These are phyloP conservation scores for Cercis canadensis DNA, from an alignment of 306 rosid species.

Conservation along the genomic window DNA sequence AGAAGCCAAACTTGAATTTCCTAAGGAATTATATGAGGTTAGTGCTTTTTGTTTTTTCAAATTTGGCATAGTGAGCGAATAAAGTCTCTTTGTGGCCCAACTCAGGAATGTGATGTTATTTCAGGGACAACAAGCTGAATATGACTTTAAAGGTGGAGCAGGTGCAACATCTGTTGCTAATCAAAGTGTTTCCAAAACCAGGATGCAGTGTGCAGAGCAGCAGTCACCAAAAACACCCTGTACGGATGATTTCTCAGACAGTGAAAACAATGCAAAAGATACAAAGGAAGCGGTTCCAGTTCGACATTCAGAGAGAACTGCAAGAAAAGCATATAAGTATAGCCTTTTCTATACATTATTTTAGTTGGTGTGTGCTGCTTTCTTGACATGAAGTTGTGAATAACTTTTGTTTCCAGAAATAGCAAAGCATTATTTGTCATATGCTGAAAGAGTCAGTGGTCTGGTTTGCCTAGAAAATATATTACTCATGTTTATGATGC, in stretches of 20 bases:
- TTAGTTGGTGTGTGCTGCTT: slow-evolving; percentile 30
- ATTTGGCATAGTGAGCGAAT: slow-evolving; percentile 26
- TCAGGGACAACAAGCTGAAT: slow-evolving; percentile 68
- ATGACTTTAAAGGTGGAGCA: slow-evolving; percentile 82
- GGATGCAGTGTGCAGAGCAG: slow-evolving; percentile 41
- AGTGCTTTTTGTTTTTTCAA: slow-evolving; percentile 35
- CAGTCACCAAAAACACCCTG: slow-evolving; percentile 50
- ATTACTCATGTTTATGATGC: slow-evolving; percentile 2
- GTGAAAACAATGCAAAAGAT: slow-evolving; percentile 52
- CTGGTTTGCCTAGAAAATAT: neutral
- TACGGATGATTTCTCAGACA: slow-evolving; percentile 61
- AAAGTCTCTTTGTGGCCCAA: slow-evolving; percentile 22
- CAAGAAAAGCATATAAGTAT: slow-evolving; percentile 71
- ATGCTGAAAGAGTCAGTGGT: neutral
- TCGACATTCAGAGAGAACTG: slow-evolving; percentile 75
- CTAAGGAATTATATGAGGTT: slow-evolving; percentile 69
- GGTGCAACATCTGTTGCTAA: slow-evolving; percentile 60
- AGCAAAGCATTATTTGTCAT: neutral
- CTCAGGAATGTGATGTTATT: slow-evolving; percentile 27
- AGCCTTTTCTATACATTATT: slow-evolving; percentile 40
- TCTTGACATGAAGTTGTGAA: slow-evolving; percentile 7
- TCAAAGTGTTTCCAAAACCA: slow-evolving; percentile 49
- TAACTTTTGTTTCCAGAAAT: neutral
- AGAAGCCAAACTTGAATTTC: slow-evolving; percentile 79
- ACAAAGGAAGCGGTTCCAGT: slow-evolving; percentile 53